Evolutionary conservation across 176 grass and related monocot species (phyloP).

Genomic region (Paspalum vaginatum): DNA sequence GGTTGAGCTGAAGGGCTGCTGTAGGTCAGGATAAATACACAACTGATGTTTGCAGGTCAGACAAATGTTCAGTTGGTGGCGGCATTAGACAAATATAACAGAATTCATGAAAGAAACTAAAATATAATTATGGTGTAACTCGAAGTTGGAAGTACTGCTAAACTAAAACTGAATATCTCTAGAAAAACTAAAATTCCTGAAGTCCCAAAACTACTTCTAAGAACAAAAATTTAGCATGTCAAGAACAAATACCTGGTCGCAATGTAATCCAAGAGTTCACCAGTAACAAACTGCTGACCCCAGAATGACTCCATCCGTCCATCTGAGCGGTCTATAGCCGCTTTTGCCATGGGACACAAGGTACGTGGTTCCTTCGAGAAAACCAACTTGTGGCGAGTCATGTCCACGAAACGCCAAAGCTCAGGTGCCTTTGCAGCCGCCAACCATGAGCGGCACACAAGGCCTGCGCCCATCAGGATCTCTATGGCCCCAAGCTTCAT

Average conservation of each 20-base stretch:
- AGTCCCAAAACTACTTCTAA: constrained; percentile 2
- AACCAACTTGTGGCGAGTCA: neutral
- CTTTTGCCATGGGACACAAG: constrained; percentile 33
- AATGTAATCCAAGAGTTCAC: constrained; percentile 38
- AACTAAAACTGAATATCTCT: neutral
- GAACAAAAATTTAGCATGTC: neutral
- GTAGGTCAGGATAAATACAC: neutral
- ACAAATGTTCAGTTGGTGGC: neutral
- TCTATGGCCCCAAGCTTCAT: constrained; percentile 36
- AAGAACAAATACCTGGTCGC: constrained; percentile 25
- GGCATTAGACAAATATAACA: neutral
- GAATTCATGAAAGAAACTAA: neutral
- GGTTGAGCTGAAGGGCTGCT: neutral
- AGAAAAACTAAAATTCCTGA: neutral
- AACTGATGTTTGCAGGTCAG: neutral
- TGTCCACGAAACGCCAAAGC: constrained; percentile 22
- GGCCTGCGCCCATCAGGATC: constrained; percentile 37
- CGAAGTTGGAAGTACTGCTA: neutral
- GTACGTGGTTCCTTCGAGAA: neutral
- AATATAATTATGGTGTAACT: neutral
- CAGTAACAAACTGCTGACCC: constrained; percentile 34
- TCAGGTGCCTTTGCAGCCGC: constrained; percentile 31
- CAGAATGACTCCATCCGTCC: constrained; percentile 40
- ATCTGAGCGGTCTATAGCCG: constrained; percentile 28
- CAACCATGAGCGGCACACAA: constrained; percentile 43